These are phyloP conservation scores for Phytophthora crassamura DNA, from an alignment of 352 stramenopile genomes.

Conservation along the genomic window DNA sequence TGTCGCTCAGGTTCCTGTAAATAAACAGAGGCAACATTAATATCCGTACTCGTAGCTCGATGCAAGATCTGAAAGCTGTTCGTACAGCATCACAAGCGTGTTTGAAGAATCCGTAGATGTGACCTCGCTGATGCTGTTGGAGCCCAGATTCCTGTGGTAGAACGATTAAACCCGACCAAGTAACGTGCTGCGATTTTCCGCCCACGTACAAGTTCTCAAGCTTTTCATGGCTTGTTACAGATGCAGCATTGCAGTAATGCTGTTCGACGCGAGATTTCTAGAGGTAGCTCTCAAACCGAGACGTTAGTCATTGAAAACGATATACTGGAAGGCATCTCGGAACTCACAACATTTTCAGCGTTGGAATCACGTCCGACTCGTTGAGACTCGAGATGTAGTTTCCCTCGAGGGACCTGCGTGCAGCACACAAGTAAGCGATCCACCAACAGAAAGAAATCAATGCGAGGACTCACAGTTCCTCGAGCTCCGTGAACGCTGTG, in stretches of 20 bases:
- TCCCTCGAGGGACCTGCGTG: slow-evolving; percentile 22
- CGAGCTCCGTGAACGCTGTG: slow-evolving; percentile 13
- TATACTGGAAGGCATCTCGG: background rate
- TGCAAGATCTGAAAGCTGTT: background rate
- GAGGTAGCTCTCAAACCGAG: background rate
- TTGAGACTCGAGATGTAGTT: slow-evolving; percentile 35
- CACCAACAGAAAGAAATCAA: background rate
- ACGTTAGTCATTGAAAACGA: slow-evolving; percentile 2
- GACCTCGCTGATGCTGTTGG: slow-evolving; percentile 29
- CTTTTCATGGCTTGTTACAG: slow-evolving; percentile 6
- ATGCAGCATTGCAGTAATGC: slow-evolving; percentile 21
- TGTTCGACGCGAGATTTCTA: slow-evolving; percentile 32
- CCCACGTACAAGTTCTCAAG: slow-evolving; percentile 27
- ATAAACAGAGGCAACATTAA: background rate
- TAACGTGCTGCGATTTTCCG: too few species aligned
- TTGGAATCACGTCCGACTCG: slow-evolving; percentile 18
- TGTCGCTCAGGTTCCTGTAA: slow-evolving; percentile 31
- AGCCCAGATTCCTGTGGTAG: slow-evolving; percentile 29
- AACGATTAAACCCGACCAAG: background rate
- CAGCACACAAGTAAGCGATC: background rate
- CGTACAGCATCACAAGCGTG: slow-evolving; percentile 28
- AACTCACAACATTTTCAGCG: slow-evolving; percentile 31
- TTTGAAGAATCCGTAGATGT: slow-evolving; percentile 6
- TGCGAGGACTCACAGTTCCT: slow-evolving; percentile 17
- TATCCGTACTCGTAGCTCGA: background rate